Evolutionary conservation across 78 protist species (phyloP).

Genomic region (Pigoraptor vietnamica): DNA sequence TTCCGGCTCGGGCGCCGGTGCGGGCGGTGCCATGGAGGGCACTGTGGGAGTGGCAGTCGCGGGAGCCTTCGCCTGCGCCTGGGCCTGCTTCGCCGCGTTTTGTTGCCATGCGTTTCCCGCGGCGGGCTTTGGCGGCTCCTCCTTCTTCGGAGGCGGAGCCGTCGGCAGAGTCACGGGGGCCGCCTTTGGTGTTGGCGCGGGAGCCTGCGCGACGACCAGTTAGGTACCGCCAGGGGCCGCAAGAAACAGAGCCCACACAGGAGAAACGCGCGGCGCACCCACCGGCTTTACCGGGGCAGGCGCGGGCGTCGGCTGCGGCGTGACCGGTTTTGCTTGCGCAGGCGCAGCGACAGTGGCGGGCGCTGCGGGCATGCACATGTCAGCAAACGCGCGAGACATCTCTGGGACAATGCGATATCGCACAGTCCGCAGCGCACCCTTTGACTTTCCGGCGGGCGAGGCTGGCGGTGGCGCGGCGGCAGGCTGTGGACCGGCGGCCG

Average conservation of each 20-base stretch:
- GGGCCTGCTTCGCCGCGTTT: too few species aligned
- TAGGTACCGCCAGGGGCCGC: too few species aligned
- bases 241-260: too few species aligned
- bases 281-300: not conserved
- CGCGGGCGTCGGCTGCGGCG: not conserved
- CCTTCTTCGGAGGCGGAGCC: not conserved
- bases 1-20: too few species aligned
- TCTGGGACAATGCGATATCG: too few species aligned
- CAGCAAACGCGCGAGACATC: too few species aligned
- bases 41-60: too few species aligned
- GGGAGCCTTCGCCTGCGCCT: too few species aligned
- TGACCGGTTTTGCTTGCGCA: not conserved
- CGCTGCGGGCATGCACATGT: not conserved
- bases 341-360: not conserved
- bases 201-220: not conserved
- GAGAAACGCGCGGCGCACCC: too few species aligned
- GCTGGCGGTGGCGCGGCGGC: not conserved
- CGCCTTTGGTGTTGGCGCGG: not conserved
- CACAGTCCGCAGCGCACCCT: not conserved
- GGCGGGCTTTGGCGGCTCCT: not conserved
- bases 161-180: not conserved
- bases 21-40: too few species aligned
- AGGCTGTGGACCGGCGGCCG: not conserved
- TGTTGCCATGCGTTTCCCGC: not conserved
- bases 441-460: not conserved